phyloP scores from a whole-genome alignment of 2,329 filamentous ascomycete genomes.

The Penicillium sp. region DNA sequence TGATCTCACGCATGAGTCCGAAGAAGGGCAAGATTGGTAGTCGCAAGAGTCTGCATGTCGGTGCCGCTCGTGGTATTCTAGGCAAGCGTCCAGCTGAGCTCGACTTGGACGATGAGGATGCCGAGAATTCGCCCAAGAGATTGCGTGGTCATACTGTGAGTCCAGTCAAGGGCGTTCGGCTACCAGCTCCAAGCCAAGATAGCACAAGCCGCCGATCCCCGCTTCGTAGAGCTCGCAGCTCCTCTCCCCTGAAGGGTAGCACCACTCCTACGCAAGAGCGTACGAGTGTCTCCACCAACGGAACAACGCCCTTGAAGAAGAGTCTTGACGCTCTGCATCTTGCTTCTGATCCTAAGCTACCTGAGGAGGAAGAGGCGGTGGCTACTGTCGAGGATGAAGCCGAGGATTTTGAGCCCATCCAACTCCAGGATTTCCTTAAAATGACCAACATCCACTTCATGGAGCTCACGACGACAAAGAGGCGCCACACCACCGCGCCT shows the following conservation, averaged over 20 bases:
- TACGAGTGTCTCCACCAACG: slow-evolving; percentile 46
- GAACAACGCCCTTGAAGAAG: slow-evolving; percentile 40
- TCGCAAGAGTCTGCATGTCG: slow-evolving; percentile 76
- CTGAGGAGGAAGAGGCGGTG: slow-evolving; percentile 50
- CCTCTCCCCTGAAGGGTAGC: slow-evolving; percentile 44
- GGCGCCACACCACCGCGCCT: slow-evolving; percentile 78
- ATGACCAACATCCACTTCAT: slow-evolving; percentile 98
- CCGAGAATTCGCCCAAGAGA: slow-evolving; percentile 63
- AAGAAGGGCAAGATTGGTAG: slow-evolving; percentile 70
- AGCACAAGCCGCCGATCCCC: slow-evolving; percentile 66
- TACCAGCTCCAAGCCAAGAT: slow-evolving; percentile 70
- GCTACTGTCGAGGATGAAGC: slow-evolving; percentile 50
- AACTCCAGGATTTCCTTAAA: slow-evolving; percentile 89
- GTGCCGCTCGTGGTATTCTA: slow-evolving; percentile 71
- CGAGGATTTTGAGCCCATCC: slow-evolving; percentile 64
- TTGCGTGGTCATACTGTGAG: slow-evolving; percentile 73
- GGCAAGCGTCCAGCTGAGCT: slow-evolving; percentile 75
- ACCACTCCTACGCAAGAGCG: slow-evolving; percentile 56
- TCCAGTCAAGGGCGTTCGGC: slow-evolving; percentile 73
- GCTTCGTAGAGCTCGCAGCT: slow-evolving; percentile 43
- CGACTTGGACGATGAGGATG: slow-evolving; percentile 65
- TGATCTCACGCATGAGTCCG: slow-evolving; percentile 77
- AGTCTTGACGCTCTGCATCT: slow-evolving; percentile 27
- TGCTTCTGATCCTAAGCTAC: slow-evolving; percentile 43
- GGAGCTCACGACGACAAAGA: slow-evolving; percentile 95